phyloP scores from a whole-genome alignment of 495 filamentous ascomycete species.

The Penicillium chermesinum region DNA sequence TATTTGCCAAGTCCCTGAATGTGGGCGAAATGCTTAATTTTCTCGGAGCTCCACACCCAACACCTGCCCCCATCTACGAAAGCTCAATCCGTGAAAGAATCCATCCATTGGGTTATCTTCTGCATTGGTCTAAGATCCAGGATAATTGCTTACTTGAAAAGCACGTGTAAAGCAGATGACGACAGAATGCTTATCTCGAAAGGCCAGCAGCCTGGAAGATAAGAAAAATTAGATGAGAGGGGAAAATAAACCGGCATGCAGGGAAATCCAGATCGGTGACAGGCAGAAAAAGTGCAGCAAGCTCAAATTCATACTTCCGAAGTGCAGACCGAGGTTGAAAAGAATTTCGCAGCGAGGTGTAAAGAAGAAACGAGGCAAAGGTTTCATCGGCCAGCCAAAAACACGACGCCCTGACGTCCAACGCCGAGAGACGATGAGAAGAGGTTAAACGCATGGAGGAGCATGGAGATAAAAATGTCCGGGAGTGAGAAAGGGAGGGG shows the following conservation, averaged over 20 bases:
- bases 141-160: slow-evolving; percentile 6
- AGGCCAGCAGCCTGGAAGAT: slow-evolving; percentile 1
- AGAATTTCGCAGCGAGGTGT: neutral
- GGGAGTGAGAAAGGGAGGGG: slow-evolving; percentile 18
- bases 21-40: no score
- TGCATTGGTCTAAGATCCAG: slow-evolving; percentile 18
- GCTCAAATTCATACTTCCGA: slow-evolving; percentile 14
- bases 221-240: neutral
- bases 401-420: slow-evolving; percentile 45
- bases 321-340: slow-evolving; percentile 1
- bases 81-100: slow-evolving; percentile 5
- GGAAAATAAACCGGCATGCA: slow-evolving; percentile 3
- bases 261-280: slow-evolving; percentile 8
- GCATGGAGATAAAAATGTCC: slow-evolving; percentile 14
- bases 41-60: no score
- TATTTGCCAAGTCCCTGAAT: no score
- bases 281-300: slow-evolving; percentile 13
- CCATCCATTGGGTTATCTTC: slow-evolving; percentile 16
- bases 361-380: slow-evolving; percentile 18
- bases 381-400: slow-evolving; percentile 38
- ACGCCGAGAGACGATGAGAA: slow-evolving; percentile 43
- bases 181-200: slow-evolving; percentile 5
- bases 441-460: slow-evolving; percentile 30
- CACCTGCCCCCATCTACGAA: no score
- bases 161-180: slow-evolving; percentile 1